Conservation (phyloP, 2,329 filamentous ascomycete genomes). For the Phialocephala subalpina region DNA sequence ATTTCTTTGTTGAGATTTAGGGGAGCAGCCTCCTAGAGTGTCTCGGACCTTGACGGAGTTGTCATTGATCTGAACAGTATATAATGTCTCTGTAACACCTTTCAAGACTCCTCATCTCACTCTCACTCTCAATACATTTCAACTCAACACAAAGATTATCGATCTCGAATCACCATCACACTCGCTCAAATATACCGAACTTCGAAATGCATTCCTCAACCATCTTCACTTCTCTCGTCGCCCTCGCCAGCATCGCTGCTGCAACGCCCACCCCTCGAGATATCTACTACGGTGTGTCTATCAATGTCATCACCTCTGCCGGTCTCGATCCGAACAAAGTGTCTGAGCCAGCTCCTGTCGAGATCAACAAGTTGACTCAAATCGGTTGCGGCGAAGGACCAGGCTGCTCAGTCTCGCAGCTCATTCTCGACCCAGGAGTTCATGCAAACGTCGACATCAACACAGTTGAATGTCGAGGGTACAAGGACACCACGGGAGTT, state of each 20-base stretch:
- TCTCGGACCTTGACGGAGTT: neutral
- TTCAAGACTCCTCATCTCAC: neutral
- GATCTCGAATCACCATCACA: neutral
- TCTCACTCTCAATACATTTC: neutral
- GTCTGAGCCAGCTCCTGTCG: neutral
- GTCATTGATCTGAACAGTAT: neutral
- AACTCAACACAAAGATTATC: neutral
- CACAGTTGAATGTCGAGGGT: conserved; percentile 15
- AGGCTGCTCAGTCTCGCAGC: conserved; percentile 2
- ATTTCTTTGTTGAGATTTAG: neutral
- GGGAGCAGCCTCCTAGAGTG: neutral
- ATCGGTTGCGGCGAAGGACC: neutral
- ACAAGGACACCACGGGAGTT: conserved; percentile 15
- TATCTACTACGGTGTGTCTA: conserved; percentile 5
- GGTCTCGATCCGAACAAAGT: neutral
- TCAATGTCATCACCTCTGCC: conserved; percentile 2
- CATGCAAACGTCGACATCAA: conserved; percentile 1
- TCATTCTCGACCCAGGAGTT: conserved; percentile 3
- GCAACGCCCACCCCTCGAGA: neutral
- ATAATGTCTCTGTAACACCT: neutral
- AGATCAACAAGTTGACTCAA: neutral
- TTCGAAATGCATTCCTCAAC: neutral
- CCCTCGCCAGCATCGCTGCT: conserved; percentile 5
- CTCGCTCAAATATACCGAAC: neutral
- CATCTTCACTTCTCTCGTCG: neutral